Conservation (phyloP, 768 basidiomycete species). For the Auriscalpium orientale region DNA sequence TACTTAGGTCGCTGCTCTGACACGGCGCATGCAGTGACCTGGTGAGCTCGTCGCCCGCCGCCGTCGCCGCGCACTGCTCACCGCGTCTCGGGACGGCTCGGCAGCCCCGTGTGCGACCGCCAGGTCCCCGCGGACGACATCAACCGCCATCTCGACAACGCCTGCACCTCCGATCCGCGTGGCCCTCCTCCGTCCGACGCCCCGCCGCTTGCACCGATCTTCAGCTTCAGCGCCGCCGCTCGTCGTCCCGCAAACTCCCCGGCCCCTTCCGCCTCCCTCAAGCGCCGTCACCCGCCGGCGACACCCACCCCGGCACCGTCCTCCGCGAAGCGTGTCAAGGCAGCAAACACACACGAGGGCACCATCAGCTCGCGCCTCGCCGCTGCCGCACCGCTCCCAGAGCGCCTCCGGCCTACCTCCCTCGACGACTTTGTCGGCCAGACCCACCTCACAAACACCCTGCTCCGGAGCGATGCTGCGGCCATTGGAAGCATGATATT, state of each 20-base stretch:
- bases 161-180: neutral
- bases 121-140: neutral
- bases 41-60: neutral
- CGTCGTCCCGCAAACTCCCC: neutral
- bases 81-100: neutral
- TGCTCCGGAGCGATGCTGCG: constrained; percentile 44
- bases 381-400: constrained; percentile 53
- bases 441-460: constrained; percentile 49
- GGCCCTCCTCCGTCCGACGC: too few species aligned
- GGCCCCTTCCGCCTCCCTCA: neutral
- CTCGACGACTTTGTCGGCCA: constrained; percentile 73
- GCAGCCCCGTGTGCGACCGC: constrained; percentile 1
- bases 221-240: neutral
- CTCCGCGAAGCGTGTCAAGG: neutral
- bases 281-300: neutral
- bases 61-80: neutral
- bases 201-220: neutral
- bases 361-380: constrained; percentile 8
- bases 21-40: neutral
- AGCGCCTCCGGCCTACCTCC: constrained; percentile 56
- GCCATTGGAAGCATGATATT: constrained; percentile 54
- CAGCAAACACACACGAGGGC: too few species aligned
- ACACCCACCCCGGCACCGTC: neutral
- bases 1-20: too few species aligned
- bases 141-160: constrained; percentile 3